phyloP scores from a whole-genome alignment of 257 asterid species.

The Plantago ovata region DNA sequence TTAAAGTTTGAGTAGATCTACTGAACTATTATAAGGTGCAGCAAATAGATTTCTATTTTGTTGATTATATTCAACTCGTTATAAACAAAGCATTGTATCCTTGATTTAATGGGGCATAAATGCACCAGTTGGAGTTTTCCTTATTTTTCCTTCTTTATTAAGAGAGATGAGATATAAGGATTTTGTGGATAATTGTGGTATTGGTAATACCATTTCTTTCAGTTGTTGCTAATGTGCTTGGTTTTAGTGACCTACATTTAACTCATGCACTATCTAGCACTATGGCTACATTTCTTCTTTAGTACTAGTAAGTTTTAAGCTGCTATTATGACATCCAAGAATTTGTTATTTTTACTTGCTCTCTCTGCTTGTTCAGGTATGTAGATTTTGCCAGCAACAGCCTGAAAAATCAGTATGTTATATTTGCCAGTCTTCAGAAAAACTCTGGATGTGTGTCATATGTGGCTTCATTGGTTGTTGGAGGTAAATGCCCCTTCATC shows the following conservation, averaged over 20 bases:
- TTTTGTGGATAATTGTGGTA: constrained; percentile 1
- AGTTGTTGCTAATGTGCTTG: neutral
- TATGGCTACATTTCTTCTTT: neutral
- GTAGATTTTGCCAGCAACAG: constrained; percentile 98
- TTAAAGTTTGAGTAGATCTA: neutral
- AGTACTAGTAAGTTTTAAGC: constrained; percentile 14
- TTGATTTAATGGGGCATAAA: too few relatives aligned
- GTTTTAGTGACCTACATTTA: constrained; percentile 17
- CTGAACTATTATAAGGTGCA: constrained; percentile 6
- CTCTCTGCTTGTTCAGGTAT: constrained; percentile 56
- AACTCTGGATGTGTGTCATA: constrained; percentile 97
- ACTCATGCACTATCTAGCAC: constrained; percentile 15
- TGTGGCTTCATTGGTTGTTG: constrained; percentile 97
- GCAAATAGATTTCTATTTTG: neutral
- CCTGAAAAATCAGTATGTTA: constrained; percentile 88
- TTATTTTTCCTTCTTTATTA: constrained; percentile 1
- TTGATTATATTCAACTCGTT: constrained; percentile 3
- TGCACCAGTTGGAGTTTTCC: neutral
- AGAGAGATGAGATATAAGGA: neutral
- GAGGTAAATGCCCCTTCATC: constrained; percentile 45
- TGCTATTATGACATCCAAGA: constrained; percentile 16
- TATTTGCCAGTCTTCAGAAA: constrained; percentile 78
- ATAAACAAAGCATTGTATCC: neutral
- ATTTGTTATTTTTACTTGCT: constrained; percentile 14
- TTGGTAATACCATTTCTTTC: neutral